These are phyloP conservation scores for Apophysomyces variabilis DNA, from an alignment of 371 early-diverging fungal genomes.

Conservation along the genomic window DNA sequence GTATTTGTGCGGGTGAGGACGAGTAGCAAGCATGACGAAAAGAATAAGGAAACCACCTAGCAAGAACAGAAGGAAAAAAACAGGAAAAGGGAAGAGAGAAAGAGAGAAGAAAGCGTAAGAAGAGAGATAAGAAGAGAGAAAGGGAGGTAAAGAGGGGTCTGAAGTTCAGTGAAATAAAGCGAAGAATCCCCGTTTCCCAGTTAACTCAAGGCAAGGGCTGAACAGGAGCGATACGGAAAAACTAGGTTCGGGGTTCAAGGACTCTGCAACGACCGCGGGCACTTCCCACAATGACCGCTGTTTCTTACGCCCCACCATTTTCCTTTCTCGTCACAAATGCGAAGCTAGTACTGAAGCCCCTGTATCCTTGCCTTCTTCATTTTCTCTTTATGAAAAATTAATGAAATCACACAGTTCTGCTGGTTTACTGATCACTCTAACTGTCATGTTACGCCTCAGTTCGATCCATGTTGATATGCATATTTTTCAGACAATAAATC, in stretches of 20 bases:
- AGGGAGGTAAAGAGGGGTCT: constrained; percentile 18
- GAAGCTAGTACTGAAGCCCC: constrained; percentile 3
- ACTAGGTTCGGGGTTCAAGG: constrained; percentile 10
- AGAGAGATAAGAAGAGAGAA: constrained; percentile 8
- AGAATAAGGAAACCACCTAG: neutral
- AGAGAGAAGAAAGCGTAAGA: constrained; percentile 13
- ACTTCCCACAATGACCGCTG: neutral
- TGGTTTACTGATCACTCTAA: too few species aligned
- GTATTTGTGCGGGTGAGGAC: constrained; percentile 9
- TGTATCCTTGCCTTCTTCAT: neutral
- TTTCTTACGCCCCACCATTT: neutral
- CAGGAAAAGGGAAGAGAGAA: constrained; percentile 3
- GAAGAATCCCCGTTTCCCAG: constrained; percentile 9
- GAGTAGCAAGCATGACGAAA: constrained; percentile 7
- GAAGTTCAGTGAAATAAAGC: constrained; percentile 4
- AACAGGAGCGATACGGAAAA: constrained; percentile 14
- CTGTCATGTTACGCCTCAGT: too few species aligned
- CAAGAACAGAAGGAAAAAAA: neutral
- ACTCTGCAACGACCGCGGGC: constrained; percentile 2
- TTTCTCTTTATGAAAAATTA: neutral
- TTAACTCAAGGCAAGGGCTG: neutral
- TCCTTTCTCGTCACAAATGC: neutral
- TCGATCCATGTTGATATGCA: too few species aligned
- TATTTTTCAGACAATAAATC: too few species aligned
- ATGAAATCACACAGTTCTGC: too few species aligned